Base-by-base conservation (phyloP, 2,329 filamentous ascomycete genomes). In the Aspergillus viridinutans region DNA sequence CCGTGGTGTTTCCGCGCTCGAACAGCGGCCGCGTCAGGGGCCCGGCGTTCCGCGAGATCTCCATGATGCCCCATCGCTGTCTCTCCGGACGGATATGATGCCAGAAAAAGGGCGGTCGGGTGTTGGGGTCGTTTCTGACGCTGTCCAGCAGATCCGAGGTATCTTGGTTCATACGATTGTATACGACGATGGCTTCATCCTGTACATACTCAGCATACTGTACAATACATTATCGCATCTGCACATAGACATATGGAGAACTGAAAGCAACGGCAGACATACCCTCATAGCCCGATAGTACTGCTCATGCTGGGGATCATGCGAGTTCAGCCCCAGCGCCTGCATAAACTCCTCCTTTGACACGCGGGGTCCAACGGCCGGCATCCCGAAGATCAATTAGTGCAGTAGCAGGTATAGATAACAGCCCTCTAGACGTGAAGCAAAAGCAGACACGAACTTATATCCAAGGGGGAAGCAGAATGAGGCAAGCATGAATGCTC, bases 301-400 rank as follows among this genome's bases (percentile, higher is more conserved):
- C 57, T 74, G 74, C 57, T 78, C 76, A 65, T 77, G 72, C 55
- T 75, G 73, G 23, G 74, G 70, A 59, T 77, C 70, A 29, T 72
- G 72, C 4, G 74, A 67, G 51, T 71, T 72, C 12, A 78, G 66
- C 38, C 72, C 73, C 48, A 78, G 63, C 23, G 76, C 76, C 23
- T 69, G 71, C 74, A 78, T 77, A 63, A 78, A 78, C 58, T 78
- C 76, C 53, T 78, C 76, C 59, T 78, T 78, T 25, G 75, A 74
- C 42, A 72, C 75, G 52, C 76, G 73, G 47, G 76, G 75, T 26
- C 75, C 75, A 54, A 76, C 74, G 14, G 72, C 60, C 26, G 62
- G 53, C 72, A 74, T 74, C 48, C 52, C 12, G 32, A 21, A 23
- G 32, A 14, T 47, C 35, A 35, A 28, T 4, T 5, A 35, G 9